phyloP scores from a whole-genome alignment of 192 early-diverging fungal genomes.

The Phlyctochytrium planicorne region DNA sequence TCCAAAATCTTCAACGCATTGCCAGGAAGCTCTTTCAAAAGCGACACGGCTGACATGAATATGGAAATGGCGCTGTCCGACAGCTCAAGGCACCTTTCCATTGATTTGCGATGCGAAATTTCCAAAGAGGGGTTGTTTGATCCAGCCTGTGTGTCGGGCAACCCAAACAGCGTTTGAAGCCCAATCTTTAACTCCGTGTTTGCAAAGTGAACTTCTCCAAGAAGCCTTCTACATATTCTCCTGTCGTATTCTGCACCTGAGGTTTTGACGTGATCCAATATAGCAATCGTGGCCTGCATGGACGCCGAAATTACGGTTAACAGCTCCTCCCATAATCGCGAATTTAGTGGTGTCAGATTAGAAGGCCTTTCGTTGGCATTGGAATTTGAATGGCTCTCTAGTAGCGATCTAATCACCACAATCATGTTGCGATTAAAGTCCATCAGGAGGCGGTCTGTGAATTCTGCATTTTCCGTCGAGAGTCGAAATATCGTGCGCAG shows the following conservation, averaged over 20 bases:
- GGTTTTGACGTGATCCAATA: not conserved
- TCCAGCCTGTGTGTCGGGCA: not conserved
- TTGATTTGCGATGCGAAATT: not conserved
- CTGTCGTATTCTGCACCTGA: not conserved
- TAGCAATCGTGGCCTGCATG: not conserved
- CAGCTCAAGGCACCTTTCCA: not conserved
- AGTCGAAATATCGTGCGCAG: not conserved
- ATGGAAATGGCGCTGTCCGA: not conserved
- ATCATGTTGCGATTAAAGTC: not conserved
- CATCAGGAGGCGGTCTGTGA: not conserved
- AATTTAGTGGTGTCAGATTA: not conserved
- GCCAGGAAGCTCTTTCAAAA: not conserved
- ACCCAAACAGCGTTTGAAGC: not conserved
- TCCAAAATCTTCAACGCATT: not conserved
- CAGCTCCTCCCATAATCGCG: not conserved
- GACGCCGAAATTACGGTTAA: not conserved
- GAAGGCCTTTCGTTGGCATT: not conserved
- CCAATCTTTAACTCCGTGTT: not conserved
- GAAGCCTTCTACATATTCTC: not conserved
- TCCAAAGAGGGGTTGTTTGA: not conserved
- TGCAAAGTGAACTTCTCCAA: not conserved
- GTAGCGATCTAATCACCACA: not conserved
- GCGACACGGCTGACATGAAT: not conserved
- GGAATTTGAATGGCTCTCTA: not conserved
- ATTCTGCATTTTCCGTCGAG: not conserved